Percentiles rank a stretch among this genome's conserved stretches.
Conservation (phyloP, 495 filamentous ascomycete genomes). For the Neurospora tetraspora region DNA sequence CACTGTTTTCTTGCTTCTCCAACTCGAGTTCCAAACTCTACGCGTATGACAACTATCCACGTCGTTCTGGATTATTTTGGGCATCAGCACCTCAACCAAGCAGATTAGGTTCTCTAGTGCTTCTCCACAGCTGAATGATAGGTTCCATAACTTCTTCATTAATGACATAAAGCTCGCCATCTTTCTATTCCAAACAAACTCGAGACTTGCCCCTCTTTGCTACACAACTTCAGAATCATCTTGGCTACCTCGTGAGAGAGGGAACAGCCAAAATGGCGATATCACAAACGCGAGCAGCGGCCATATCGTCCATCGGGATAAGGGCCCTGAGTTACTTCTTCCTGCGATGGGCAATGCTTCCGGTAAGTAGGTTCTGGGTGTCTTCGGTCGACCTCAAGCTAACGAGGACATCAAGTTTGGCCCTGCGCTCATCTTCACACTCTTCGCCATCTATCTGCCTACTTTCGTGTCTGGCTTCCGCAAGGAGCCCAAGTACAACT, state of each 20-base stretch:
- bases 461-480: constrained; percentile 52
- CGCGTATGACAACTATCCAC: not conserved
- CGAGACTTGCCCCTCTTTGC: not conserved
- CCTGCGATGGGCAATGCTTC: constrained; percentile 65
- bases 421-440: constrained; percentile 55
- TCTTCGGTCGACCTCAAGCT: not conserved
- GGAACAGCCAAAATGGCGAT: constrained; percentile 10
- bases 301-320: constrained; percentile 43
- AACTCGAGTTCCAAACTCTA: not conserved
- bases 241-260: not conserved
- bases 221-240: not conserved
- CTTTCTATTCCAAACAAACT: not conserved
- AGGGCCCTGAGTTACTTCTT: constrained; percentile 61
- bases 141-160: not conserved
- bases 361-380: constrained; percentile 21
- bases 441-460: constrained; percentile 63
- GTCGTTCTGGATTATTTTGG: not conserved
- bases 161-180: not conserved
- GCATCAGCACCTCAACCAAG: not conserved
- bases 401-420: constrained; percentile 37
- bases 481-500: constrained; percentile 46
- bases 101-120: not conserved
- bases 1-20: not conserved
- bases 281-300: constrained; percentile 21
- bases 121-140: not conserved